Conservation (phyloP, 2,329 filamentous ascomycete species). For the Gliomastix tumulicola region DNA sequence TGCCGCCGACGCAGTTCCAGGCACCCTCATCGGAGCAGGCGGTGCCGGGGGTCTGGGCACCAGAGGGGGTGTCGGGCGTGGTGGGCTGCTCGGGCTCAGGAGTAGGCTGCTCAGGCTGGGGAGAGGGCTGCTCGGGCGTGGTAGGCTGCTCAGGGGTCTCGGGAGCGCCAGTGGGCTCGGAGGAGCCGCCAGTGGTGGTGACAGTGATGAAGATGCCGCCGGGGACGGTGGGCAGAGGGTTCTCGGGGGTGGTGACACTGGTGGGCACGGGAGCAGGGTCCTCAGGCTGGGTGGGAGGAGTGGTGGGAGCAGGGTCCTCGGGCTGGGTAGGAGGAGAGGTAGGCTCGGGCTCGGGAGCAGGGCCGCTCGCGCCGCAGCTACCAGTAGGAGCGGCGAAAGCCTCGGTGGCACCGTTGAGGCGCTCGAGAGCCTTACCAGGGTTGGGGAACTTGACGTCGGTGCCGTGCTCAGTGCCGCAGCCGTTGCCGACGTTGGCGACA, state of each 20-base stretch:
- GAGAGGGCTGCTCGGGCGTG: background rate
- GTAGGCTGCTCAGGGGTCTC: constrained; percentile 7
- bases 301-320: constrained; percentile 9
- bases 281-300: background rate
- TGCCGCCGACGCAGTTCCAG: constrained; percentile 47
- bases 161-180: constrained; percentile 8
- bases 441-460: constrained; percentile 54
- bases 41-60: constrained; percentile 29
- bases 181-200: constrained; percentile 8
- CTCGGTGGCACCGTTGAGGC: constrained; percentile 29
- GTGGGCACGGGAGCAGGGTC: background rate
- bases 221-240: constrained; percentile 8
- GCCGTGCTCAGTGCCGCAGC: constrained; percentile 42
- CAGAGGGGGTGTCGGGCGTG: constrained; percentile 10
- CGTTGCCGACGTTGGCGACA: constrained; percentile 54
- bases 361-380: constrained; percentile 14
- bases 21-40: constrained; percentile 39
- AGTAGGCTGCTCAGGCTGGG: background rate
- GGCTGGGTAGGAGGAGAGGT: constrained; percentile 5
- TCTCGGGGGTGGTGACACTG: background rate
- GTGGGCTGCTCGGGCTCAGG: constrained; percentile 5
- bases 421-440: constrained; percentile 50
- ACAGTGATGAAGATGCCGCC: constrained; percentile 8
- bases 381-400: constrained; percentile 20
- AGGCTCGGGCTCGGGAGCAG: constrained; percentile 14